Percentiles rank a stretch among this genome's conserved stretches.
Conservation (phyloP, 2,329 filamentous ascomycete genomes). For the Calonectria montana region DNA sequence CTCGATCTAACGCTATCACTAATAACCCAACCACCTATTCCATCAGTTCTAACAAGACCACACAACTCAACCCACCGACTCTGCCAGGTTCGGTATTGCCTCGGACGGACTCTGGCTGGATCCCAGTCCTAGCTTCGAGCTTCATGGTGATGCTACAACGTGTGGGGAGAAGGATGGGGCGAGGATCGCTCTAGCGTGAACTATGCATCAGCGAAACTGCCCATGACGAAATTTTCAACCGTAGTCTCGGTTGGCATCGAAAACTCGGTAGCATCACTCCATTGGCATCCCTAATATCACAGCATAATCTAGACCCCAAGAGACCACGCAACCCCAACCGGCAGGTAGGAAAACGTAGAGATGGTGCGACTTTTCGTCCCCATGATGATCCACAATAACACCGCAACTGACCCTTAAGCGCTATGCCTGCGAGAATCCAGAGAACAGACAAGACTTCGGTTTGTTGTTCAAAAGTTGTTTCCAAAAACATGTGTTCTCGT, state of each 20-base stretch:
- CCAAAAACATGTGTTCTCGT: no score
- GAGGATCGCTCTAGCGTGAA: not conserved
- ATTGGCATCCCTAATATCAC: not conserved
- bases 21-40: not conserved
- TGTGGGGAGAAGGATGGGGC: not conserved
- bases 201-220: not conserved
- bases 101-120: conserved; percentile 1
- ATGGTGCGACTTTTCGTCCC: not conserved
- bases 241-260: not conserved
- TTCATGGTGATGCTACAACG: not conserved
- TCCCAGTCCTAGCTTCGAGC: not conserved
- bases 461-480: no score
- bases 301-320: not conserved
- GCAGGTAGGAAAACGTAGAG: not conserved
- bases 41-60: not conserved
- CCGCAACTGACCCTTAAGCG: not conserved
- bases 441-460: not conserved
- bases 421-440: not conserved
- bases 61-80: not conserved
- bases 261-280: not conserved
- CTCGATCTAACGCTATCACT: not conserved
- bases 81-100: conserved; percentile 1
- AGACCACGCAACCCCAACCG: not conserved
- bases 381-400: conserved; percentile 2
- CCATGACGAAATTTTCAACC: not conserved